These are phyloP conservation scores for Cladophialophora chaetospira DNA, from an alignment of 2,329 filamentous ascomycete genomes.

Conservation along the genomic window DNA sequence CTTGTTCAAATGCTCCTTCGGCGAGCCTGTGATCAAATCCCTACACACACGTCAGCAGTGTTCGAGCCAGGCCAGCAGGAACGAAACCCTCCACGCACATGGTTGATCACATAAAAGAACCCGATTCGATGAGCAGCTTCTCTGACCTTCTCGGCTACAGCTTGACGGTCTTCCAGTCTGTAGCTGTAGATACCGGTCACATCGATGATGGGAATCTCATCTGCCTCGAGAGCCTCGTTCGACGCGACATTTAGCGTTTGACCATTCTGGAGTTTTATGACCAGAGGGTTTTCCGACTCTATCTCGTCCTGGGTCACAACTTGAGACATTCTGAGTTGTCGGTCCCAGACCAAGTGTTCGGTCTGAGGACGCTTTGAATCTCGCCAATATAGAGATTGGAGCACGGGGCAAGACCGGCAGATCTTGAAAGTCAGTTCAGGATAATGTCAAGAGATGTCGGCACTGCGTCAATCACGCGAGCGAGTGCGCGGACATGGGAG, in stretches of 20 bases:
- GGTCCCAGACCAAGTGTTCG: no score
- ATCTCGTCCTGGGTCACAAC: background rate
- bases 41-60: constrained; percentile 29
- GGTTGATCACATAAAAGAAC: constrained; percentile 43
- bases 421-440: background rate
- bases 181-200: constrained; percentile 45
- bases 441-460: background rate
- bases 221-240: constrained; percentile 18
- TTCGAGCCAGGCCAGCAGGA: no score
- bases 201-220: constrained; percentile 49
- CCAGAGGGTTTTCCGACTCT: constrained; percentile 1
- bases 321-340: constrained; percentile 12
- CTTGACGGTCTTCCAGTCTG: constrained; percentile 39
- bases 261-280: constrained; percentile 24
- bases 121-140: constrained; percentile 43
- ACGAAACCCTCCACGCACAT: constrained; percentile 25
- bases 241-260: constrained; percentile 19
- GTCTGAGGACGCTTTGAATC: no score
- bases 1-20: constrained; percentile 41
- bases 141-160: constrained; percentile 45
- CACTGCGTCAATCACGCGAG: background rate
- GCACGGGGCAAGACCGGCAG: background rate
- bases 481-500: background rate
- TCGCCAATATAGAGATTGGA: no score
- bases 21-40: constrained; percentile 18